Conservation (phyloP, 768 basidiomycete genomes). For the Tricholoma sp. region DNA sequence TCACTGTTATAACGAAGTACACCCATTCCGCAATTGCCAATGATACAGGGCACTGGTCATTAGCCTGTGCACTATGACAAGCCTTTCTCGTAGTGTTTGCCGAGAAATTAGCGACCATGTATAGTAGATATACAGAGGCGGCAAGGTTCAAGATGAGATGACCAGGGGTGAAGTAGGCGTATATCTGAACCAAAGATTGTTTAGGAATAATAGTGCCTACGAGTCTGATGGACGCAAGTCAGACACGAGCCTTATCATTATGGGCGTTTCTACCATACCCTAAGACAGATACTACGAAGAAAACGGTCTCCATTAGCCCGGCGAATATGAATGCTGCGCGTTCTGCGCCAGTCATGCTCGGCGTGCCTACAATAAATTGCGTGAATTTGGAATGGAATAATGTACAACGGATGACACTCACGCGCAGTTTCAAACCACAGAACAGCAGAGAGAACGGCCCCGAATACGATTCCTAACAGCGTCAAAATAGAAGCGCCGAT, state of each 20-base stretch:
- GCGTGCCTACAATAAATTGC: constrained; percentile 23
- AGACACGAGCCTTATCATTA: constrained; percentile 1
- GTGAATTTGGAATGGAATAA: not conserved
- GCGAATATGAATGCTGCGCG: constrained; percentile 42
- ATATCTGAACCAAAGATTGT: constrained; percentile 51
- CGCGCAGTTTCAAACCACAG: constrained; percentile 61
- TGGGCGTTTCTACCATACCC: constrained; percentile 34
- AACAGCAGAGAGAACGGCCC: constrained; percentile 46
- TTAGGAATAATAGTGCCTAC: constrained; percentile 61
- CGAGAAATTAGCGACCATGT: constrained; percentile 41
- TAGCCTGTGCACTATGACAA: constrained; percentile 41
- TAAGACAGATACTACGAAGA: constrained; percentile 48
- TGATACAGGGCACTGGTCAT: constrained; percentile 32
- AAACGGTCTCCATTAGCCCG: constrained; percentile 47
- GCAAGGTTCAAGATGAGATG: constrained; percentile 53
- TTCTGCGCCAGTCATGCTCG: constrained; percentile 28
- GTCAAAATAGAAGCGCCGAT: constrained; percentile 55
- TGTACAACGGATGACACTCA: constrained; percentile 27
- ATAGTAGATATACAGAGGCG: constrained; percentile 48
- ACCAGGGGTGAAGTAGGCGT: constrained; percentile 50
- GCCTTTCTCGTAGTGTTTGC: constrained; percentile 34
- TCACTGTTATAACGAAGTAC: constrained; percentile 38
- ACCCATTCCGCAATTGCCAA: constrained; percentile 38
- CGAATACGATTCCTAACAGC: constrained; percentile 45
- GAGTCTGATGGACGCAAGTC: constrained; percentile 33